A percentile compares a stretch with the other conserved stretches of the same genome.
These are phyloP conservation scores for Xylaria sp. DNA, from an alignment of 2,329 filamentous ascomycete genomes.

Conservation along the genomic window DNA sequence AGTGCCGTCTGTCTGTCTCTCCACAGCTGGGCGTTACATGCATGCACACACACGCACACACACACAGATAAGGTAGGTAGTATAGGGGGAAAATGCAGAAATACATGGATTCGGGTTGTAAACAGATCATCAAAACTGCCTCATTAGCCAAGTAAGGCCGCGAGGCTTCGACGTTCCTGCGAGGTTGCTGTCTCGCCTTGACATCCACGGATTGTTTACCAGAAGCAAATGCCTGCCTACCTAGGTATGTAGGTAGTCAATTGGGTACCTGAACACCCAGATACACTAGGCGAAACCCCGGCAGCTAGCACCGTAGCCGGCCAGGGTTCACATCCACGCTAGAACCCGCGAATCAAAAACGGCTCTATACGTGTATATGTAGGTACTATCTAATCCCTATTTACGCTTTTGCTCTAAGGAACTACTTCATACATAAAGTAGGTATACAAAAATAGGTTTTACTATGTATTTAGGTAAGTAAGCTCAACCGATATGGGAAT, in stretches of 20 bases:
- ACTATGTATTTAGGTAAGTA: no score
- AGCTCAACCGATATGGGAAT: no score
- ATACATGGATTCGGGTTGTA: not conserved
- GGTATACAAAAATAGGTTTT: no score
- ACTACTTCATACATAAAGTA: no score
- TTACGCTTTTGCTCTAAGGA: no score
- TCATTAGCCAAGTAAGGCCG: not conserved
- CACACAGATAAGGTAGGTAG: conserved; percentile 13
- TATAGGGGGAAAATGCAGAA: conserved; percentile 2
- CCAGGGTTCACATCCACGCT: not conserved
- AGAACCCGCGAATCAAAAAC: not conserved
- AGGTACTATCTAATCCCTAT: not conserved
- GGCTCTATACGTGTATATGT: no score
- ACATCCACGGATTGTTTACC: conserved; percentile 2
- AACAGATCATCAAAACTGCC: not conserved
- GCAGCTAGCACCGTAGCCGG: not conserved
- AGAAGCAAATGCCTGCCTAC: no score
- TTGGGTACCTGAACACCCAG: no score
- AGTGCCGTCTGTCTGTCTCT: conserved; percentile 4
- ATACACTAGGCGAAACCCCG: not conserved
- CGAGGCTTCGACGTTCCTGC: not conserved
- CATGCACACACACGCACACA: no score
- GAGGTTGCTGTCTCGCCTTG: not conserved
- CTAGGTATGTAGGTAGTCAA: no score
- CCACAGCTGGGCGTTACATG: conserved; percentile 26